Conservation (phyloP, 2,329 filamentous ascomycete species). For the Tolypocladium guangdongense region DNA sequence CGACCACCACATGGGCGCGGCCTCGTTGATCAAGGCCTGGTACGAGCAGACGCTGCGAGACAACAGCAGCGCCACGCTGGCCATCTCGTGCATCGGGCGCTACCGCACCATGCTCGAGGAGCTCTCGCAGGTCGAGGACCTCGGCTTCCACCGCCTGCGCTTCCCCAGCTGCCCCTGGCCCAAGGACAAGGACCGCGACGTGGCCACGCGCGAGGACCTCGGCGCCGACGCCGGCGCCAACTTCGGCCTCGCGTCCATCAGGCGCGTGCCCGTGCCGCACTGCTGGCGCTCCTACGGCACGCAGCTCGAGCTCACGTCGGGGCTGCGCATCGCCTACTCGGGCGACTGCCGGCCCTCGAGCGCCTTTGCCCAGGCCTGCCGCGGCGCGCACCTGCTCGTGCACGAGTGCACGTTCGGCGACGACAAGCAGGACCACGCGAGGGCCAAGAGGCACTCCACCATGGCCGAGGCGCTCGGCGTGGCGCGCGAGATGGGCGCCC, state of each 20-base stretch:
- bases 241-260: conserved; percentile 55
- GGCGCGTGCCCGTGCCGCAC: conserved; percentile 61
- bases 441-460: conserved; percentile 84
- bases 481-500: conserved; percentile 67
- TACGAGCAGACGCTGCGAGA: conserved; percentile 39
- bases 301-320: conserved; percentile 65
- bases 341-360: conserved; percentile 80
- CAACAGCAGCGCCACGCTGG: conserved; percentile 35
- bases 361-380: conserved; percentile 59
- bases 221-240: conserved; percentile 34
- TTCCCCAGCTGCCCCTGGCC: conserved; percentile 19
- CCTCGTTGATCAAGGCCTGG: conserved; percentile 76
- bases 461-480: conserved; percentile 75
- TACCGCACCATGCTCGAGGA: conserved; percentile 74
- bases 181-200: conserved; percentile 12
- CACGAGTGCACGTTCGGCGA: conserved; percentile 97
- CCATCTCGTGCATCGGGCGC: conserved; percentile 56
- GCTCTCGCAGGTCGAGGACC: conserved; percentile 67
- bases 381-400: conserved; percentile 69
- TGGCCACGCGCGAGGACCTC: conserved; percentile 23
- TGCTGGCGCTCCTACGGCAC: conserved; percentile 70
- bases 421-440: conserved; percentile 65
- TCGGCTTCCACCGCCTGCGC: conserved; percentile 48
- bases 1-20: conserved; percentile 84
- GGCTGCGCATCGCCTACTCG: conserved; percentile 83